Evolutionary conservation across 2,329 filamentous ascomycete species (phyloP).

Genomic region (Emergomyces pasteurianus): DNA sequence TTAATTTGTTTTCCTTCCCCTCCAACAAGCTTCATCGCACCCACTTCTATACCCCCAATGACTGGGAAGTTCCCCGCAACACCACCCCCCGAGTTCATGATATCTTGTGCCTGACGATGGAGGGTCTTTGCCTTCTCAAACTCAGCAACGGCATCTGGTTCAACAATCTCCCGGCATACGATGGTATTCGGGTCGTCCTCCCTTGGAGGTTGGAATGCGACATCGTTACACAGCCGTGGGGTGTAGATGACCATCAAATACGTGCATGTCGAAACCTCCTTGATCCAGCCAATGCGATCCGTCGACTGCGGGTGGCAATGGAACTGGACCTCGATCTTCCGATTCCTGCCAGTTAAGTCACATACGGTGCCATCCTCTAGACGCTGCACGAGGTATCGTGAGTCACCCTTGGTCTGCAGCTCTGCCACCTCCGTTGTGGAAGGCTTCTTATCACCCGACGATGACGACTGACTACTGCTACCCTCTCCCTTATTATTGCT

Average conservation of each 20-base stretch:
- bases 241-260: conserved; percentile 93
- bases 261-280: conserved; percentile 79
- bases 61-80: conserved; percentile 26
- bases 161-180: conserved; percentile 59
- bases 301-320: conserved; percentile 66
- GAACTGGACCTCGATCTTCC: conserved; percentile 70
- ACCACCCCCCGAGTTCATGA: conserved; percentile 15
- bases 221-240: conserved; percentile 73
- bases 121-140: conserved; percentile 31
- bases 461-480: conserved; percentile 13
- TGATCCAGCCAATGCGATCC: conserved; percentile 80
- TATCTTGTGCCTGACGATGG: conserved; percentile 18
- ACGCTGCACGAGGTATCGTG: conserved; percentile 73
- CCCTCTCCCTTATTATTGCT: conserved; percentile 19
- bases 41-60: conserved; percentile 49
- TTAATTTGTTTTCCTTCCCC: conserved; percentile 45
- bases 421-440: conserved; percentile 41
- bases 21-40: conserved; percentile 44
- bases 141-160: conserved; percentile 40
- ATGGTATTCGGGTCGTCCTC: conserved; percentile 67
- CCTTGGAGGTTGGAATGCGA: conserved; percentile 72
- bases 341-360: conserved; percentile 69
- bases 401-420: conserved; percentile 70
- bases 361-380: conserved; percentile 70
- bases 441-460: conserved; percentile 16